Evolutionary conservation across 2,329 filamentous ascomycete genomes (phyloP), one percentile per base, ranked within the genome.

Genomic region (Cladosporium austrohemisphaericum): DNA sequence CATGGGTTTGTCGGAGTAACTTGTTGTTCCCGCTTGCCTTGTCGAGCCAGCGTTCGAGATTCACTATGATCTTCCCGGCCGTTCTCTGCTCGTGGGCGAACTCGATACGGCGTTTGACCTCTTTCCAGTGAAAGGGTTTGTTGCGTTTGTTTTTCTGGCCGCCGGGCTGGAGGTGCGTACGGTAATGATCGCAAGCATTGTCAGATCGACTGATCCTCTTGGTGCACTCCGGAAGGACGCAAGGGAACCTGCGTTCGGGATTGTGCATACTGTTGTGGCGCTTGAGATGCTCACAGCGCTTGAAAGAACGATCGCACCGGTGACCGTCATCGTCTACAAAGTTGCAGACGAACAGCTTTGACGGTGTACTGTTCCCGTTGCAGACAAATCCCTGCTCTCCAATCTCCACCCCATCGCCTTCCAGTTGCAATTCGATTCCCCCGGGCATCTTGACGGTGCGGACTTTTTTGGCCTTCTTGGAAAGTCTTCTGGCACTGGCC

Each of bases 231-330:
- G 48, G 40, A 0, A 65, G 50, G 9, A 59, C 58, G 44, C 62
- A 65, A 0, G 53, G 50, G 33, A 56, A 65, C 2, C 32, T 16
- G 2, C 57, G 51, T 11, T 49, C 45, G 7, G 41, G 36, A 13
- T 51, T 54, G 44, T 65, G 64, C 18, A 37, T 57, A 8, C 31
- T 41, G 40, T 53, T 44, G 35, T 65, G 63, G 18, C 64, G 59
- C 44, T 66, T 66, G 13, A 66, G 49, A 26, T 66, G 64, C 48
- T 66, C 64, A 29, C 52, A 53, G 14, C 64, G 59, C n/a, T 57
- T 55, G 41, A 66, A 66, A 16, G 51, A 35, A 1, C 36, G 10
- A 4, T 23, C 26, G 44, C 63, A 66, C 3, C 28, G 13, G 9
- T 41, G 40, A 8, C 57, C 55, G 14, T 54, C 32, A 3, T 44